Conservation (phyloP, 2,329 filamentous ascomycete genomes). For the Penicillium sp. region DNA sequence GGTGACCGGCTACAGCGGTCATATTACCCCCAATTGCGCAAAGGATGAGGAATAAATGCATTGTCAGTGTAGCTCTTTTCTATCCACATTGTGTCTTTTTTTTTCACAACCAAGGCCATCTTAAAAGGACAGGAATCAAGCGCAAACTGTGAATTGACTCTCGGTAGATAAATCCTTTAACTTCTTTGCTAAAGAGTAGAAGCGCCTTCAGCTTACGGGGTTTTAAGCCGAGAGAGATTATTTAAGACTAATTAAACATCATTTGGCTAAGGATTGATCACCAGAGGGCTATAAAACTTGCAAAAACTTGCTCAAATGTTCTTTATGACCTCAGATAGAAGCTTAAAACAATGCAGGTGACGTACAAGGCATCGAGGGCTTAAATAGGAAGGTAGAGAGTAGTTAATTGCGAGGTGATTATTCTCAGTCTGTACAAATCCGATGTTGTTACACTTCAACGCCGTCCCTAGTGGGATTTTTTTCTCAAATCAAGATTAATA, state of each 20-base stretch:
- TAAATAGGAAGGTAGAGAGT: background rate
- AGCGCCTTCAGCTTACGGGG: background rate
- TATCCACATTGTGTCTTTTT: background rate
- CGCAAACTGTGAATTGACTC: background rate
- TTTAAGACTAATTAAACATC: background rate
- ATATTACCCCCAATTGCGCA: background rate
- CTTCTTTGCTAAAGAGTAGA: background rate
- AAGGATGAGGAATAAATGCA: background rate
- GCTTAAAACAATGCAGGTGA: background rate
- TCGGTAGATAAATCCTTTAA: background rate
- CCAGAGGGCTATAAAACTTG: too few species aligned
- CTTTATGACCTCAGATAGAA: too few species aligned
- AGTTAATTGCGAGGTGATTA: conserved; percentile 14
- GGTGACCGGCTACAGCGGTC: background rate
- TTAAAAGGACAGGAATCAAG: background rate
- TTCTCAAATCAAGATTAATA: conserved; percentile 23
- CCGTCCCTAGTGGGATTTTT: conserved; percentile 16
- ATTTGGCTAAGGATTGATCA: background rate
- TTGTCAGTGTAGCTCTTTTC: background rate
- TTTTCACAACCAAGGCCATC: background rate
- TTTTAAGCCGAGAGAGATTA: too few species aligned
- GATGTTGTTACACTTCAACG: conserved; percentile 28
- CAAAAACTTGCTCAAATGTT: background rate
- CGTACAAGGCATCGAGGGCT: background rate
- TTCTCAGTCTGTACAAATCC: conserved; percentile 27